Evolutionary conservation across 2,329 filamentous ascomycete species (phyloP), one percentile per base, ranked within the genome.

Genomic region (Verticillium dahliae): DNA sequence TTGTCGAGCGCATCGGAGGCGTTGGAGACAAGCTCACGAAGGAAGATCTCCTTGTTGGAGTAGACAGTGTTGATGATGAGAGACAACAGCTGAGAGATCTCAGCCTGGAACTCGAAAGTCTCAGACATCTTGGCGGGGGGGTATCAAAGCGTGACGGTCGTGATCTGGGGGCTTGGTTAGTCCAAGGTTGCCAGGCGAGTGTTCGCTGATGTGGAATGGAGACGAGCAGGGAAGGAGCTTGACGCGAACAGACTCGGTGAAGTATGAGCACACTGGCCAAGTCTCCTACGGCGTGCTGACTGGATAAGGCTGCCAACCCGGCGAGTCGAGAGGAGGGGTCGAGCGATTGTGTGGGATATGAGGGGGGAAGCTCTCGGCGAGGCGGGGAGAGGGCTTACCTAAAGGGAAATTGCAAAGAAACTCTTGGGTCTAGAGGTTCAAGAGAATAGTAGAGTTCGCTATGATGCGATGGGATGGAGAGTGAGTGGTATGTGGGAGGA

Each of bases 31-130:
- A 99, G 78, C 84, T 99, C 95, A 90, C 95, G 86, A 74, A 99
- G 84, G 89, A 99, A 99, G 78, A 99, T 98, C 84, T 98, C 95
- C 87, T 99, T 99, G 90, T 99, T 99, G 72, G 93, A 97, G 87
- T 98, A 99, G 84, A 99, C 95, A 70, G 95, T 98, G 91, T 99
- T 99, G 88, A 99, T 99, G 83, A 99, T 99, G 78, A 99, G 91
- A 71, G 90, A 92, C 77, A 99, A 90, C 70, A 99, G 91, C 91
- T 99, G 95, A 90, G 94, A 98, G 78, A 99, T 99, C 91, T 99
- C 95, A 90, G 95, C 95, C 90, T 99, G 95, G 86, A 98, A 99
- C 90, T 98, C 94, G 84, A 99, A 99, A 71, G 93, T 97, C 85
- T 98, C 93, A 80, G 92, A 81, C 91, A 96, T 97, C 78, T 78